These are phyloP conservation scores for Dipteronia sinensis DNA, from an alignment of 345 rosid genomes.

Conservation along the genomic window DNA sequence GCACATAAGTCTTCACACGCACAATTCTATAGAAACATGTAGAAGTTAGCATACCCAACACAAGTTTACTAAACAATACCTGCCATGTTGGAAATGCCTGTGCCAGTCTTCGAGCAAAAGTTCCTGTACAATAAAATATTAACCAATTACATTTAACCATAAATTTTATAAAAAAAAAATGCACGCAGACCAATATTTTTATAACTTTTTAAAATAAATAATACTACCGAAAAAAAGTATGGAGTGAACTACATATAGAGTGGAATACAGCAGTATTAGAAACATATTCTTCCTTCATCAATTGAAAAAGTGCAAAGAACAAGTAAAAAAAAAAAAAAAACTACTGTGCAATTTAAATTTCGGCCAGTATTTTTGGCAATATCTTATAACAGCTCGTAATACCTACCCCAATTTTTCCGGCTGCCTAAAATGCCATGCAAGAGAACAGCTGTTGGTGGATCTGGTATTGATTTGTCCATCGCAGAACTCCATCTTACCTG, in stretches of 20 bases:
- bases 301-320: background rate
- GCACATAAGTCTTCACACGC: background rate
- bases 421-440: constrained; percentile 91
- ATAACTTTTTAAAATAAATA: background rate
- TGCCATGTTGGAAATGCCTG: constrained; percentile 93
- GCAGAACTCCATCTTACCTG: constrained; percentile 87
- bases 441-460: constrained; percentile 93
- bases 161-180: background rate
- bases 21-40: background rate
- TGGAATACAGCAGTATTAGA: background rate
- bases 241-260: background rate
- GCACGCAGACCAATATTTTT: background rate
- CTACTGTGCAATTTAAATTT: background rate
- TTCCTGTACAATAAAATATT: constrained; percentile 46
- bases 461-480: constrained; percentile 65
- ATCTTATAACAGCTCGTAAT: background rate
- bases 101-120: constrained; percentile 82
- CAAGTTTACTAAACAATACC: constrained; percentile 40
- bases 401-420: constrained; percentile 91
- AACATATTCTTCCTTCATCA: background rate
- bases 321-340: background rate
- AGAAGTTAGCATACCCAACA: background rate
- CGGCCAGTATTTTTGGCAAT: background rate
- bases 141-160: background rate
- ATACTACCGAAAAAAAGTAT: background rate